A percentile compares a stretch with the other conserved stretches of the same genome.
Conservation (phyloP, 2,329 filamentous ascomycete species). For the Diatrype stigma region DNA sequence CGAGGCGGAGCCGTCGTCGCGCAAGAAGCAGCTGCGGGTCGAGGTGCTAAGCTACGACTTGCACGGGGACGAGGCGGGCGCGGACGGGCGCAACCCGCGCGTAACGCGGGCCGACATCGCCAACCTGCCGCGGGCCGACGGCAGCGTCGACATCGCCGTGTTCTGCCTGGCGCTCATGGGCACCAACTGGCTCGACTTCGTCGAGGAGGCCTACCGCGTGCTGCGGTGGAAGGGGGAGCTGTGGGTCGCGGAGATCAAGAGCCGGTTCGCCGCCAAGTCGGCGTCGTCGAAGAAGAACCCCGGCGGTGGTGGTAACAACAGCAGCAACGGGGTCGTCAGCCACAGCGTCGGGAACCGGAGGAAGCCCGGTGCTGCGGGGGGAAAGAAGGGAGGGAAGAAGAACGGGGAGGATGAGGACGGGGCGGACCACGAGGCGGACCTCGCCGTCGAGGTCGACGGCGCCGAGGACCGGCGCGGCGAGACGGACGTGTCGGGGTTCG, state of each 20-base stretch:
- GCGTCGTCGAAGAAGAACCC: conserved; percentile 34
- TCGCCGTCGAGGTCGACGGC: conserved; percentile 69
- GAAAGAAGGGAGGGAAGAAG: conserved; percentile 38
- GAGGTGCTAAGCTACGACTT: conserved; percentile 83
- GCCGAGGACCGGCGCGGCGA: conserved; percentile 60
- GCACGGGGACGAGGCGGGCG: conserved; percentile 54
- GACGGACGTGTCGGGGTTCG: conserved; percentile 83
- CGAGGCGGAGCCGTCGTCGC: conserved; percentile 48
- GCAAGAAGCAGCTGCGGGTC: conserved; percentile 61
- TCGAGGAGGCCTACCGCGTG: conserved; percentile 91
- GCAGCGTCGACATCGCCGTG: conserved; percentile 77
- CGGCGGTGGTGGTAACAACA: conserved; percentile 46
- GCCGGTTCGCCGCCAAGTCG: conserved; percentile 62
- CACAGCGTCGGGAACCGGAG: conserved; percentile 70
- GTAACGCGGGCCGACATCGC: conserved; percentile 90
- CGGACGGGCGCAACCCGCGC: conserved; percentile 41
- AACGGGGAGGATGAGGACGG: conserved; percentile 42
- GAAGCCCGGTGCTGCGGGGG: conserved; percentile 46
- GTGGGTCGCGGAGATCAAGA: conserved; percentile 97
- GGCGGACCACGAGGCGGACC: conserved; percentile 48
- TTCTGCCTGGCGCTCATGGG: conserved; percentile 98
- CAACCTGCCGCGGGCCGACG: conserved; percentile 70
- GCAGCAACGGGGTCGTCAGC: conserved; percentile 42
- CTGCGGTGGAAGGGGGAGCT: conserved; percentile 92
- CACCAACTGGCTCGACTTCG: conserved; percentile 95